Conservation (phyloP, 2,329 filamentous ascomycete species). For the Didymella pinodella region DNA sequence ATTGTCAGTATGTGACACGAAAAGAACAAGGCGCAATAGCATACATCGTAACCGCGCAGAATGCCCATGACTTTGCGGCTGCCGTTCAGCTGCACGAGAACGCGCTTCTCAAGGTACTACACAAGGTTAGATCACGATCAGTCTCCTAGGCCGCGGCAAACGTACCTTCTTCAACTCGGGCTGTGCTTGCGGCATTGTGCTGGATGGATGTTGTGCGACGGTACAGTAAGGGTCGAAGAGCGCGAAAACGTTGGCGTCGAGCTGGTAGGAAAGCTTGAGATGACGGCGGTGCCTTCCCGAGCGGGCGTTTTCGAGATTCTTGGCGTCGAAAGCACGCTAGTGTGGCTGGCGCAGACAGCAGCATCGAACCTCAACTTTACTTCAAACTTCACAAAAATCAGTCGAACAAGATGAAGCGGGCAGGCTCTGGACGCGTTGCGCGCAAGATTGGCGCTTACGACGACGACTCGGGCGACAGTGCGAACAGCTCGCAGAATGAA, state of each 20-base stretch:
- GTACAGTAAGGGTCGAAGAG: background rate
- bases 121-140: conserved; percentile 28
- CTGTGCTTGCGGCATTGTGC: conserved; percentile 95
- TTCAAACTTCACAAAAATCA: background rate
- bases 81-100: conserved; percentile 97
- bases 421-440: conserved; percentile 70
- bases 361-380: conserved; percentile 8
- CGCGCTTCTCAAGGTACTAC: conserved; percentile 98
- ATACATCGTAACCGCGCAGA: conserved; percentile 93
- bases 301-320: conserved; percentile 31
- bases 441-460: conserved; percentile 80
- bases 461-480: conserved; percentile 53
- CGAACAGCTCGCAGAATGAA: conserved; percentile 42
- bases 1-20: conserved; percentile 5
- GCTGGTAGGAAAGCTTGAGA: conserved; percentile 6
- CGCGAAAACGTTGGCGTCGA: conserved; percentile 2
- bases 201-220: conserved; percentile 7
- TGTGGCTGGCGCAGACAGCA: conserved; percentile 16
- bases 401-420: conserved; percentile 61
- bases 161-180: conserved; percentile 97
- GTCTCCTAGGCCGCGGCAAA: background rate
- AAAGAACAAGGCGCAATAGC: conserved; percentile 40
- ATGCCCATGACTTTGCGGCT: conserved; percentile 96
- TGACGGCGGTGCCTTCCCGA: background rate
- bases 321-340: conserved; percentile 25